Evolutionary conservation across 371 early-diverging fungal species (phyloP).

Genomic region (Mucor mucedo): DNA sequence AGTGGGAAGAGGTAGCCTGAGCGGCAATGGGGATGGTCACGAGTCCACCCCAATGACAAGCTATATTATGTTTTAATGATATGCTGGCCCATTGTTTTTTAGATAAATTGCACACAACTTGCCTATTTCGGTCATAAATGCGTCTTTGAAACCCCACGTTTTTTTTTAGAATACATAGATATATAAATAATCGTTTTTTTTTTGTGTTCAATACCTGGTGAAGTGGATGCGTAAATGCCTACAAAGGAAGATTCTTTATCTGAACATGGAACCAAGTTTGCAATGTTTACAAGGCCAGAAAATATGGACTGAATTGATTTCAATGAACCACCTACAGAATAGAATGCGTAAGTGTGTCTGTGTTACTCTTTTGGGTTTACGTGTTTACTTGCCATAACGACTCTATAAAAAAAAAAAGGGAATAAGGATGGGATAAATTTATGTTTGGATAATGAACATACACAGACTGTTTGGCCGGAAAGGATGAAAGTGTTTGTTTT

Average conservation of each 20-base stretch:
- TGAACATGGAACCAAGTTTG: constrained; percentile 35
- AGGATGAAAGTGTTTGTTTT: constrained; percentile 16
- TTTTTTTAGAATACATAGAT: neutral
- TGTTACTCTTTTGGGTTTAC: neutral
- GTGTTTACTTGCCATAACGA: neutral
- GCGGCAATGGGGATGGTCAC: constrained; percentile 39
- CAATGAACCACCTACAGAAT: constrained; percentile 8
- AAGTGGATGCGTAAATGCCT: constrained; percentile 47
- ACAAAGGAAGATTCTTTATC: constrained; percentile 34
- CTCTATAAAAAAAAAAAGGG: neutral
- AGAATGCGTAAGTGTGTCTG: neutral
- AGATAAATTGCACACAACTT: neutral
- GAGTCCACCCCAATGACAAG: constrained; percentile 29
- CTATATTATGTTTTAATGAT: constrained; percentile 2
- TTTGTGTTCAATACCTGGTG: constrained; percentile 33
- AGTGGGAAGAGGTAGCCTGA: constrained; percentile 26
- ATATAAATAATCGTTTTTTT: neutral
- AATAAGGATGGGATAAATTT: neutral
- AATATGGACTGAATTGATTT: constrained; percentile 6
- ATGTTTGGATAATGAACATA: constrained; percentile 6
- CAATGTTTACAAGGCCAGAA: constrained; percentile 14
- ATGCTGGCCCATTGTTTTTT: neutral
- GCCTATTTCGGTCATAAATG: constrained; percentile 23
- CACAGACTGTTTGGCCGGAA: too few relatives aligned
- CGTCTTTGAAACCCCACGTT: constrained; percentile 5